These are phyloP conservation scores for Pyrrhoderma noxium DNA, from an alignment of 1,284 basidiomycete genomes.

Conservation along the genomic window DNA sequence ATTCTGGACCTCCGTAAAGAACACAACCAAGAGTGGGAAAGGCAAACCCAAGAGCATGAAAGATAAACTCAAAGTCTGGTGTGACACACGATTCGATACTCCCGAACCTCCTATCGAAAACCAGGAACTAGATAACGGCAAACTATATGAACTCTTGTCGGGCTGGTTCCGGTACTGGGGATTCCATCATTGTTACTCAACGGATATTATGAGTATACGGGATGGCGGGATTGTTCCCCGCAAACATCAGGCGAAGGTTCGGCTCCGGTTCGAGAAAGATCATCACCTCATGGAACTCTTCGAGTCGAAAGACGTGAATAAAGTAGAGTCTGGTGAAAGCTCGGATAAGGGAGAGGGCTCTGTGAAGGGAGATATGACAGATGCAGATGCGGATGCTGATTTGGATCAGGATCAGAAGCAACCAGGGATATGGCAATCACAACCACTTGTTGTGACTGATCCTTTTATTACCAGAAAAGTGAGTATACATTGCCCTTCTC, in stretches of 20 bases:
- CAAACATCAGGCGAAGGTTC: conserved; percentile 13
- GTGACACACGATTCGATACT: conserved; percentile 29
- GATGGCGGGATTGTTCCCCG: conserved; percentile 31
- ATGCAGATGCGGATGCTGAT: too few relatives aligned
- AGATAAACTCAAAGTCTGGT: conserved; percentile 24
- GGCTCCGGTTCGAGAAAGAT: too few relatives aligned
- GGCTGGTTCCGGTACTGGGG: conserved; percentile 49
- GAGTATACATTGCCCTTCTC: conserved; percentile 1
- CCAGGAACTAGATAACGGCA: conserved; percentile 11
- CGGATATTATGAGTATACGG: conserved; percentile 33
- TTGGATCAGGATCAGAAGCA: conserved; percentile 5
- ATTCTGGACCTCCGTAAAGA: too few relatives aligned
- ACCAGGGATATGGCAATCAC: conserved; percentile 19
- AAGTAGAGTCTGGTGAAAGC: conserved; percentile 6
- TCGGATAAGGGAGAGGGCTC: too few relatives aligned
- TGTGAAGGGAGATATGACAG: too few relatives aligned
- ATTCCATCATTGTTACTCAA: conserved; percentile 29
- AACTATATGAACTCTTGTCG: conserved; percentile 27
- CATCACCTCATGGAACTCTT: conserved; percentile 15
- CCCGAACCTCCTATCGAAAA: too few relatives aligned
- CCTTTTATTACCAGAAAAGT: conserved; percentile 44
- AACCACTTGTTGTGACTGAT: conserved; percentile 34
- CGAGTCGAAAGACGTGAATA: conserved; percentile 14
- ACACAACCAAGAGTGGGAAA: too few relatives aligned
- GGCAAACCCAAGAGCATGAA: too few relatives aligned